Conservation (phyloP, 225 moss, liverwort and hornwort genomes). For the Polytrichum commune region DNA sequence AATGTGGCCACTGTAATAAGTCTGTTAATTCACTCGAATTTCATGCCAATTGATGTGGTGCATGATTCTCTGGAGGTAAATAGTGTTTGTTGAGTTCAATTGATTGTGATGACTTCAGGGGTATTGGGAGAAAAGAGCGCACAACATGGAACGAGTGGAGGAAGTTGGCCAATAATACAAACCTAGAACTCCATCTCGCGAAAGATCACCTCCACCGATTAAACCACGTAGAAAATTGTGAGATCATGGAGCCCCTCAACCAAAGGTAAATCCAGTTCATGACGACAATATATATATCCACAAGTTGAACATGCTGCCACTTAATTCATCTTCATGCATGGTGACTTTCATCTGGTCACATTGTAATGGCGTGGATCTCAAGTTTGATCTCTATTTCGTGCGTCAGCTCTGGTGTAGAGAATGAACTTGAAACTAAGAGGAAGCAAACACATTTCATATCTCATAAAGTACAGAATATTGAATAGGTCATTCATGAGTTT, state of each 20-base stretch:
- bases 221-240: slow-evolving; percentile 2
- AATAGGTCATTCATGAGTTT: background rate
- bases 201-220: slow-evolving; percentile 1
- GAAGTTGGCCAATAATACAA: slow-evolving; percentile 9
- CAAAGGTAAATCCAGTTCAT: background rate
- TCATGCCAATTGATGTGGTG: background rate
- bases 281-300: background rate
- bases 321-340: background rate
- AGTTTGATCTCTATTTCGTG: background rate
- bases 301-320: background rate
- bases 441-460: background rate
- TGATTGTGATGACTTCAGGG: background rate
- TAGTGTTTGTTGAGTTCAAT: background rate
- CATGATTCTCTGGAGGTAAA: background rate
- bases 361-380: background rate
- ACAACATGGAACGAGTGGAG: background rate
- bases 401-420: too few species aligned
- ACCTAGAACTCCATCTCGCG: slow-evolving; percentile 4
- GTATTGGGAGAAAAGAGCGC: background rate
- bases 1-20: background rate
- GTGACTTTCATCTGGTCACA: background rate
- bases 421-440: too few species aligned
- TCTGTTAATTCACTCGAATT: background rate
- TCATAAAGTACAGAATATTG: background rate
- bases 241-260: slow-evolving; percentile 6